Evolutionary conservation across 2,329 filamentous ascomycete genomes (phyloP).

Genomic region (Celoporthe dispersa): DNA sequence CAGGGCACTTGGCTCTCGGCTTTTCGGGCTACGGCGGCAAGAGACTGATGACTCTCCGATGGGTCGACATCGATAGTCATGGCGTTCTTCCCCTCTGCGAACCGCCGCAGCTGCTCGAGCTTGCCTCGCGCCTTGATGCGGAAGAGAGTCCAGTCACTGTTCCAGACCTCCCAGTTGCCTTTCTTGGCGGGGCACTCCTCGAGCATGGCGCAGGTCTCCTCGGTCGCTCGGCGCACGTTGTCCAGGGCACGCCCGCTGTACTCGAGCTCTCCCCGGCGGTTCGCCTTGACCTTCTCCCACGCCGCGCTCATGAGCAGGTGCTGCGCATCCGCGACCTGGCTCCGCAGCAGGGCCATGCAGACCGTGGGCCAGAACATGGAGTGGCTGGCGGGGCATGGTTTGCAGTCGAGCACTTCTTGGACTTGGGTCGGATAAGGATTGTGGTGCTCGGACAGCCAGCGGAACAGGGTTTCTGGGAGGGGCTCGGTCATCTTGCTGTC

Average conservation of each 20-base stretch:
- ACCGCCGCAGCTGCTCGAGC: constrained; percentile 72
- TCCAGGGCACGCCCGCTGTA: constrained; percentile 79
- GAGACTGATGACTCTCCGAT: constrained; percentile 48
- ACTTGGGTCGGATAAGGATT: constrained; percentile 72
- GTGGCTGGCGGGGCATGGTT: constrained; percentile 77
- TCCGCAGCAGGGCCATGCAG: constrained; percentile 75
- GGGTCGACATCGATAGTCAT: constrained; percentile 40
- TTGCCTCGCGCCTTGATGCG: constrained; percentile 73
- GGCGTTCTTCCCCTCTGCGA: constrained; percentile 71
- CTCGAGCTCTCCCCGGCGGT: constrained; percentile 65
- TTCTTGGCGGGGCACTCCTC: constrained; percentile 72
- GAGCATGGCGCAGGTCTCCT: constrained; percentile 70
- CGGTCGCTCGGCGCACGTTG: constrained; percentile 75
- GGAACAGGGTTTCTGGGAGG: constrained; percentile 77
- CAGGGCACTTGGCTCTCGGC: constrained; percentile 88
- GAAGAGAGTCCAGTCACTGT: constrained; percentile 83
- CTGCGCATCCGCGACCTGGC: constrained; percentile 70
- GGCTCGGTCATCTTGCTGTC: constrained; percentile 49
- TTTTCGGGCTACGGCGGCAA: constrained; percentile 71
- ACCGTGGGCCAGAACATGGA: constrained; percentile 83
- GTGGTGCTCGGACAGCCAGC: constrained; percentile 81
- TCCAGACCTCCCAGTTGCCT: constrained; percentile 81
- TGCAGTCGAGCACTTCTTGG: constrained; percentile 63
- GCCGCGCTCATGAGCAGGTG: constrained; percentile 73
- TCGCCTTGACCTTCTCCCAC: constrained; percentile 76